phyloP scores from a whole-genome alignment of 441 rosid genomes.

The Euphorbia corollata region DNA sequence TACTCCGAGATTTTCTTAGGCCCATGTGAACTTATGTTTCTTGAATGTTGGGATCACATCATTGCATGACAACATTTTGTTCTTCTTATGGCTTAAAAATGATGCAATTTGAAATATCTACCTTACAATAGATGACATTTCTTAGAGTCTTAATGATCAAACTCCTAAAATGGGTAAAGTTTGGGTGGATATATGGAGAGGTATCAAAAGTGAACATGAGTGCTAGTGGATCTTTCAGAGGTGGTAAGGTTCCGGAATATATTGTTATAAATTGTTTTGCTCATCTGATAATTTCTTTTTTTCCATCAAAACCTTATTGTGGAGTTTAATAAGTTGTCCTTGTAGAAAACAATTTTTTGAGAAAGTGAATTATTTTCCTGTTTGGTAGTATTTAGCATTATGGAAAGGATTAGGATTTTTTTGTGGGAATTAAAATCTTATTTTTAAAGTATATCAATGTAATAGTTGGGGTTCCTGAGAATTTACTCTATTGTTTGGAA shows the following conservation, averaged over 20 bases:
- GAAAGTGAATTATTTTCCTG: too few relatives aligned
- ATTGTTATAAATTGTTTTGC: too few relatives aligned
- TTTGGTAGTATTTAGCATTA: too few relatives aligned
- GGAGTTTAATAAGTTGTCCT: too few relatives aligned
- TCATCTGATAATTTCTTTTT: not conserved
- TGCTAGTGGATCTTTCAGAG: not conserved
- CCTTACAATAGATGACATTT: not conserved
- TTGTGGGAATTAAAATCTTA: too few relatives aligned
- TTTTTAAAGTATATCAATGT: too few relatives aligned
- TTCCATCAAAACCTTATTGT: too few relatives aligned
- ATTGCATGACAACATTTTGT: not conserved
- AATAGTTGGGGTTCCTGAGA: too few relatives aligned
- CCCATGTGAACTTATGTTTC: not conserved
- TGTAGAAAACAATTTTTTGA: too few relatives aligned
- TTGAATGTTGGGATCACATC: constrained; percentile 1
- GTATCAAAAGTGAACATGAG: too few relatives aligned
- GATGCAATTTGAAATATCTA: not conserved
- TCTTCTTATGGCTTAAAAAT: not conserved
- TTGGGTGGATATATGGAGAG: not conserved
- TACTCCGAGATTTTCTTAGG: constrained; percentile 6
- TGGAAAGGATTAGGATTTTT: too few relatives aligned
- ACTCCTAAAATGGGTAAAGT: not conserved
- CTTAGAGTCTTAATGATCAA: not conserved
- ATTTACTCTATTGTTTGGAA: too few relatives aligned
- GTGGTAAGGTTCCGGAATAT: not conserved